These are phyloP conservation scores for Pythium phragmiticola DNA, from an alignment of 352 stramenopile species.

Conservation along the genomic window DNA sequence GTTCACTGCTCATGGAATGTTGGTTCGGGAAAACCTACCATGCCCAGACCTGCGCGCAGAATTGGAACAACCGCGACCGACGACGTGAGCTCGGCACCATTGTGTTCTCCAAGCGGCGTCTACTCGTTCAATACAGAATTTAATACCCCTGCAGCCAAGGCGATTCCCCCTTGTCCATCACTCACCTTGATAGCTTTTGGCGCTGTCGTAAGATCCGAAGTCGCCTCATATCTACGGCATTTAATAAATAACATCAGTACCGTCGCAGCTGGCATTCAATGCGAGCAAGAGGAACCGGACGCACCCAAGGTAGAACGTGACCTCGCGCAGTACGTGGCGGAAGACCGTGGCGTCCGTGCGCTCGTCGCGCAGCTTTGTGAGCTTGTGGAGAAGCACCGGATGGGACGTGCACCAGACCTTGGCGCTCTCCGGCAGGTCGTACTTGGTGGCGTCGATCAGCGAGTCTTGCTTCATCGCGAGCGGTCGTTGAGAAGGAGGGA, in stretches of 20 bases:
- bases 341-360: conserved; percentile 92
- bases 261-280: conserved; percentile 8
- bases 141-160: not conserved
- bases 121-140: conserved; percentile 17
- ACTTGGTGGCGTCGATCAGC: conserved; percentile 64
- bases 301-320: conserved; percentile 98
- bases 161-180: not conserved
- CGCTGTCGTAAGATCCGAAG: conserved; percentile 58
- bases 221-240: conserved; percentile 71
- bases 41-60: conserved; percentile 90
- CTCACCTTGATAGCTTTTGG: conserved; percentile 74
- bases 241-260: not conserved
- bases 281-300: conserved; percentile 61
- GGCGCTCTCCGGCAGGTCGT: conserved; percentile 52
- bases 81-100: conserved; percentile 88
- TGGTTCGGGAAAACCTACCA: conserved; percentile 35
- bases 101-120: conserved; percentile 72
- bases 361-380: conserved; percentile 95
- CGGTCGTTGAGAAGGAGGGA: not conserved
- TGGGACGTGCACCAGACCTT: conserved; percentile 88
- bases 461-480: conserved; percentile 61
- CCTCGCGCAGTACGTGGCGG: conserved; percentile 93
- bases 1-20: conserved; percentile 1
- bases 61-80: conserved; percentile 96
- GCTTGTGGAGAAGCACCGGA: conserved; percentile 94